Evolutionary conservation across 176 grass and related monocot species (phyloP).

Genomic region (Avena atlantica): DNA sequence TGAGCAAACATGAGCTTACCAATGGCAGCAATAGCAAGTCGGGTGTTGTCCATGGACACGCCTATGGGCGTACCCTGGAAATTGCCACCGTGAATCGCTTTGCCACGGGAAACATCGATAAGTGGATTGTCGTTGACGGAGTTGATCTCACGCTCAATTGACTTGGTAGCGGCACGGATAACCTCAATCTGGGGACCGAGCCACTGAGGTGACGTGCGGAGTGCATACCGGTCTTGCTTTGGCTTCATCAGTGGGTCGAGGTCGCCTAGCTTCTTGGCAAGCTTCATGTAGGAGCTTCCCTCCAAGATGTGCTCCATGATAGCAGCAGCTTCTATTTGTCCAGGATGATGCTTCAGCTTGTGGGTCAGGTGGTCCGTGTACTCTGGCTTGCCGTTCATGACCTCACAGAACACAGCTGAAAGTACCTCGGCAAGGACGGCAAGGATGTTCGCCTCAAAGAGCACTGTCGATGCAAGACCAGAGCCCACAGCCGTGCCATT

Average conservation of each 20-base stretch:
- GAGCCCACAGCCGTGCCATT: conserved; percentile 81
- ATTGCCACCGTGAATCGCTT: conserved; percentile 80
- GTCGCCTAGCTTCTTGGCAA: conserved; percentile 70
- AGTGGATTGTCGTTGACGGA: conserved; percentile 35
- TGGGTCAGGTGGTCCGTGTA: not conserved
- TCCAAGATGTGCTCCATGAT: conserved; percentile 22
- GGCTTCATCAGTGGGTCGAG: conserved; percentile 80
- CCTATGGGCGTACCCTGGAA: conserved; percentile 91
- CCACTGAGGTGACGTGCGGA: conserved; percentile 85
- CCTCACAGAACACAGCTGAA: conserved; percentile 6
- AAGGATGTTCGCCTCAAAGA: conserved; percentile 67
- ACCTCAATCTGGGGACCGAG: conserved; percentile 86
- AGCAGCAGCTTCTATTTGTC: conserved; percentile 70
- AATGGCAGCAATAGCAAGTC: conserved; percentile 75
- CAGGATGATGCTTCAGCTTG: conserved; percentile 56
- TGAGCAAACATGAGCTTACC: conserved; percentile 91
- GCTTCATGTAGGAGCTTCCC: conserved; percentile 78
- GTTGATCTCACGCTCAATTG: conserved; percentile 92
- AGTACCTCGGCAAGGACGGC: conserved; percentile 25
- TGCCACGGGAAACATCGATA: not conserved
- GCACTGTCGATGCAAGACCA: conserved; percentile 67
- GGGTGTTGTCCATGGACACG: conserved; percentile 92
- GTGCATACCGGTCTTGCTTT: conserved; percentile 83
- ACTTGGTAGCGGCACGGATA: conserved; percentile 74
- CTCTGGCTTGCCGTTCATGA: conserved; percentile 9